These are phyloP conservation scores for Aspergillus caelatus DNA, from an alignment of 2,329 filamentous ascomycete species.

Conservation along the genomic window DNA sequence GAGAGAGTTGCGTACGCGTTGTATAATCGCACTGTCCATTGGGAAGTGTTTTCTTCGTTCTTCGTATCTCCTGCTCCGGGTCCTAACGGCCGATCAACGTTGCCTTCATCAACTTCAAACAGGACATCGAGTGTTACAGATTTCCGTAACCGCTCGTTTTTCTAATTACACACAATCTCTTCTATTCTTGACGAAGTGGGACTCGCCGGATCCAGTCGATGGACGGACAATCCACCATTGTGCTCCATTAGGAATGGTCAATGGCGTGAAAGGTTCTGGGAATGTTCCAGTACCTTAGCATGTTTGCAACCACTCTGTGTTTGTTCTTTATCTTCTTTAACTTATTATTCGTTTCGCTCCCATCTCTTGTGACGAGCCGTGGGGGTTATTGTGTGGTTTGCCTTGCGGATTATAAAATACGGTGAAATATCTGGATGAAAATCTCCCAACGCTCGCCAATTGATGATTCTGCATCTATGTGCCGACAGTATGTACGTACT, in stretches of 20 bases:
- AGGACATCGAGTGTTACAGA: neutral
- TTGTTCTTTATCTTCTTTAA: neutral
- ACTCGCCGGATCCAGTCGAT: neutral
- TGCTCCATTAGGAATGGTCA: conserved; percentile 2
- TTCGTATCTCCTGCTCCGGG: neutral
- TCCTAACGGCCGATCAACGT: conserved; percentile 5
- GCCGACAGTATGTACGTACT: neutral
- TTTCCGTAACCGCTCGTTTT: neutral
- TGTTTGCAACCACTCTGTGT: neutral
- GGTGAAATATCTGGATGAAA: neutral
- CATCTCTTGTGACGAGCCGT: neutral
- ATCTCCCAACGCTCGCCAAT: neutral
- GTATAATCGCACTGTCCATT: neutral
- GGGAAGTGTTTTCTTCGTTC: neutral
- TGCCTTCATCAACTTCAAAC: conserved; percentile 2
- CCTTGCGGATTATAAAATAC: neutral
- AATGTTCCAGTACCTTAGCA: conserved; percentile 1
- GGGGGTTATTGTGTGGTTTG: neutral
- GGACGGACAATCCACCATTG: conserved; percentile 9
- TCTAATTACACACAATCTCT: neutral
- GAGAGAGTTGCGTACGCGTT: conserved; percentile 1
- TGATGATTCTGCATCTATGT: neutral
- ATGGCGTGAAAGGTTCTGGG: neutral
- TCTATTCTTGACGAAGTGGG: neutral
- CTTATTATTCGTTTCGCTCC: neutral